Conservation (phyloP, 257 asterid species). For the Salvia splendens region DNA sequence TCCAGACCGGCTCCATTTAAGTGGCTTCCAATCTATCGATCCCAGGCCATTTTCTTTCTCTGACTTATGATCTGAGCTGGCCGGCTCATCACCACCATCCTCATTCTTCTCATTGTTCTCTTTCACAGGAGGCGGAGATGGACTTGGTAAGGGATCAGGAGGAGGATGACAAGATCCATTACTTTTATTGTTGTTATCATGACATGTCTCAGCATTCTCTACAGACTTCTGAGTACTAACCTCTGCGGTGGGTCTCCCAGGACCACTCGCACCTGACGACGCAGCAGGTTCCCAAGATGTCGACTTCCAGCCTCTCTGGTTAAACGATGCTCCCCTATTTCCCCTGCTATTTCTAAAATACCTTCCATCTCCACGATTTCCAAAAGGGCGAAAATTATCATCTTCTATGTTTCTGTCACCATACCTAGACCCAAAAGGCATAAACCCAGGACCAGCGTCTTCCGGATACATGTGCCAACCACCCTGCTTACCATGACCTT, state of each 20-base stretch:
- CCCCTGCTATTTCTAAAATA: constrained; percentile 62
- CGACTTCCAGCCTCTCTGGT: constrained; percentile 75
- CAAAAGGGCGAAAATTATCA: constrained; percentile 59
- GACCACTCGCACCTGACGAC: constrained; percentile 60
- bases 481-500: constrained; percentile 99
- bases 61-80: constrained; percentile 44
- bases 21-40: constrained; percentile 61
- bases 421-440: constrained; percentile 68
- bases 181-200: constrained; percentile 31
- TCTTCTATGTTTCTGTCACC: constrained; percentile 65
- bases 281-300: constrained; percentile 58
- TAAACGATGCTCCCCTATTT: constrained; percentile 62
- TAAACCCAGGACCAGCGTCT: constrained; percentile 63
- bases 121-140: constrained; percentile 44
- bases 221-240: constrained; percentile 51
- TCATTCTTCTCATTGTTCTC: constrained; percentile 52
- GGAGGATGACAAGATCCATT: constrained; percentile 32
- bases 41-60: constrained; percentile 64
- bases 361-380: constrained; percentile 62
- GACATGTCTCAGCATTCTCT: constrained; percentile 51
- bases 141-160: constrained; percentile 45
- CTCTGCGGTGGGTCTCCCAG: constrained; percentile 55
- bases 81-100: constrained; percentile 34
- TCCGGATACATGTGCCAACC: constrained; percentile 77
- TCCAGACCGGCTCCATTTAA: constrained; percentile 61